Percentiles rank a stretch among this genome's conserved stretches.
Conservation (phyloP, 139 green algal species). For the Micromonas pusilla region DNA sequence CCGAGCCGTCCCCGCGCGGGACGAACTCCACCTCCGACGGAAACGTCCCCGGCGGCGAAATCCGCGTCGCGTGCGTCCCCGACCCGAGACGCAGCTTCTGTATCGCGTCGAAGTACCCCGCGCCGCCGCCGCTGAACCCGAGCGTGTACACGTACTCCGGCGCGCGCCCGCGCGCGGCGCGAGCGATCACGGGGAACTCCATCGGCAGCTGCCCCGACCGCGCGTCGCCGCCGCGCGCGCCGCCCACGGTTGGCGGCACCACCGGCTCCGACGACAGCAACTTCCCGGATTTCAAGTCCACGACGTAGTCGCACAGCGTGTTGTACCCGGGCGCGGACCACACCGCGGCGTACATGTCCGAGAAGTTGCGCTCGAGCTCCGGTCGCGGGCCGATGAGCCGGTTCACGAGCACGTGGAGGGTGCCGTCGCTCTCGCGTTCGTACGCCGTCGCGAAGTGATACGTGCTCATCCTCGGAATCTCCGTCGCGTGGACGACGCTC, state of each 20-base stretch:
- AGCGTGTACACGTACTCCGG: conserved; percentile 31
- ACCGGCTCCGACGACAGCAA: conserved; percentile 18
- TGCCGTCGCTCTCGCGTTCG: conserved; percentile 15
- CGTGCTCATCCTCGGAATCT: conserved; percentile 21
- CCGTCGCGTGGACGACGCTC: conserved; percentile 18
- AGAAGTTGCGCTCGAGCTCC: conserved; percentile 29
- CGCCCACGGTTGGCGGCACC: conserved; percentile 4
- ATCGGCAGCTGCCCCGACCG: not conserved
- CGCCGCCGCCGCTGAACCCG: not conserved
- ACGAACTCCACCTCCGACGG: conserved; percentile 31
- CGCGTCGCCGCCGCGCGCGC: not conserved
- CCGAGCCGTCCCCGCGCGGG: not conserved
- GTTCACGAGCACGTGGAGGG: not conserved
- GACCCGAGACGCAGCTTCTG: conserved; percentile 33
- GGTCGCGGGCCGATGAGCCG: conserved; percentile 13
- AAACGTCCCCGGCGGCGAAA: conserved; percentile 4
- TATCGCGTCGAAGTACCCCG: conserved; percentile 32
- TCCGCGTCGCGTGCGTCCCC: conserved; percentile 11
- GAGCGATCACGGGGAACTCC: conserved; percentile 33
- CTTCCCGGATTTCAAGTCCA: conserved; percentile 14
- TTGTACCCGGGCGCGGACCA: conserved; percentile 15
- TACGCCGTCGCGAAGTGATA: conserved; percentile 35
- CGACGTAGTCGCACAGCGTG: conserved; percentile 12
- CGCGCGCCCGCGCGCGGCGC: not conserved
- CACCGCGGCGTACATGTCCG: conserved; percentile 32